Evolutionary conservation across 139 green algal genomes (phyloP).

Genomic region (Coelastrella sp.): DNA sequence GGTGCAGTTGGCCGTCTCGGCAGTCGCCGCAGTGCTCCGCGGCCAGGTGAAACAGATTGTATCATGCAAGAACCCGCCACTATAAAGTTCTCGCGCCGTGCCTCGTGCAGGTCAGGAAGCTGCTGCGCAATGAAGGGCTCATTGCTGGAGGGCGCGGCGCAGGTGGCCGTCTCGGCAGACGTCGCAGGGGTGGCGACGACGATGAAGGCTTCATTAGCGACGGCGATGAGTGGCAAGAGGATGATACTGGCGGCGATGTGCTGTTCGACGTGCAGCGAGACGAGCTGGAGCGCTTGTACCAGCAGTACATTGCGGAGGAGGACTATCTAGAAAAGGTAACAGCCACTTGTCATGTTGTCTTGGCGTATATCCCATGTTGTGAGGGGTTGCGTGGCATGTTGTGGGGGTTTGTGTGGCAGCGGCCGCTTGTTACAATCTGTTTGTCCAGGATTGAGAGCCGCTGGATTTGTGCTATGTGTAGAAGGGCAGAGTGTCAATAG

Average conservation of each 20-base stretch:
- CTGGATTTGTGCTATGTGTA: too few species aligned
- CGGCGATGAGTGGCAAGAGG: background rate
- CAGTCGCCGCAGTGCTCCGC: too few species aligned
- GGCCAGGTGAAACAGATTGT: too few species aligned
- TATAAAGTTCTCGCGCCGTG: background rate
- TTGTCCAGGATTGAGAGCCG: too few species aligned
- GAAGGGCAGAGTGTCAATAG: too few species aligned
- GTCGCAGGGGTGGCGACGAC: background rate
- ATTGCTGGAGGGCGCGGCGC: background rate
- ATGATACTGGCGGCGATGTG: constrained; percentile 12
- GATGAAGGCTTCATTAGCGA: background rate
- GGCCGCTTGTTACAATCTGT: too few species aligned
- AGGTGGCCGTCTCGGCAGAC: background rate
- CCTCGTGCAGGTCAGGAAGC: background rate
- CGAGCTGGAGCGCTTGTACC: constrained; percentile 41
- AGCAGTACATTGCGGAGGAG: constrained; percentile 33
- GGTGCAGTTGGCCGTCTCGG: too few species aligned
- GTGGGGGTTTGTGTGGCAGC: too few species aligned
- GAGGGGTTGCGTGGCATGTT: too few species aligned
- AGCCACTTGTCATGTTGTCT: background rate
- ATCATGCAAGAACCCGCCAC: background rate
- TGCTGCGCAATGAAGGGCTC: constrained; percentile 2
- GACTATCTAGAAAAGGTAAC: constrained; percentile 41
- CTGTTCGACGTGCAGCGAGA: constrained; percentile 3
- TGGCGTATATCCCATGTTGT: background rate